Base-by-base conservation (phyloP, 1,284 basidiomycete species). In the Leccinum solheimii region DNA sequence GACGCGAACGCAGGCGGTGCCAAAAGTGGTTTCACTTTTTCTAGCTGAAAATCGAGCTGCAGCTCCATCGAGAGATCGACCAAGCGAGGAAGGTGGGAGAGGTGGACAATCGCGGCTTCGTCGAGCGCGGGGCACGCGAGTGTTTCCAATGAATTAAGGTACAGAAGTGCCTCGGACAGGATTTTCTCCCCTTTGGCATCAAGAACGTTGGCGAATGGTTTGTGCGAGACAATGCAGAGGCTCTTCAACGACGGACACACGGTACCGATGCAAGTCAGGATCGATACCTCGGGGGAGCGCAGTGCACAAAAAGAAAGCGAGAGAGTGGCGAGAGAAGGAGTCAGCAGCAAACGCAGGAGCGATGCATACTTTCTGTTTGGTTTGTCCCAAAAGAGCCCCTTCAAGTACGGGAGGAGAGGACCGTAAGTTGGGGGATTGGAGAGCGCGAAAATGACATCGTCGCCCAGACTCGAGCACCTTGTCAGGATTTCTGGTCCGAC, bases 341-440 rank as follows among this genome's bases (percentile, higher is more conserved):
- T 63, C 23, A 71, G 55, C 8, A 71, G 62, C 48, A 61, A 57
- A n/a, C 61, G 70, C 54, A 71, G 34, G 51, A 71, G 63, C n/a
- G 70, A 62, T 26, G 64, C 63, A n/a, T 69, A 52, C 26, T 58
- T 59, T 67, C 14, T 63, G 21, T 38, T 58, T 27, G 61, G 55
- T 21, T 59, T 61, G n/a, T 61, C 62, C 72, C 71, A 74, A 16
- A 27, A 5, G 27, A 71, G 71, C n/a, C 6, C 19, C 38, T 32
- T 72, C 58, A 74, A 54, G 53, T 65, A 32, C 1, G 70, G 71
- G 52, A 70, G 11, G 23, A 72, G 66, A 30, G 71, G 71, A 1
- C 67, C 63, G 21, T 69, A 55, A 0, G 60, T 57, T 9, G 72
- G 70, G 19, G 70, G 63, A 36, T 62, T 65, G 14, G 66, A 69